These are phyloP conservation scores for Climacium dendroides DNA, from an alignment of 225 moss, liverwort and hornwort genomes.

Conservation along the genomic window DNA sequence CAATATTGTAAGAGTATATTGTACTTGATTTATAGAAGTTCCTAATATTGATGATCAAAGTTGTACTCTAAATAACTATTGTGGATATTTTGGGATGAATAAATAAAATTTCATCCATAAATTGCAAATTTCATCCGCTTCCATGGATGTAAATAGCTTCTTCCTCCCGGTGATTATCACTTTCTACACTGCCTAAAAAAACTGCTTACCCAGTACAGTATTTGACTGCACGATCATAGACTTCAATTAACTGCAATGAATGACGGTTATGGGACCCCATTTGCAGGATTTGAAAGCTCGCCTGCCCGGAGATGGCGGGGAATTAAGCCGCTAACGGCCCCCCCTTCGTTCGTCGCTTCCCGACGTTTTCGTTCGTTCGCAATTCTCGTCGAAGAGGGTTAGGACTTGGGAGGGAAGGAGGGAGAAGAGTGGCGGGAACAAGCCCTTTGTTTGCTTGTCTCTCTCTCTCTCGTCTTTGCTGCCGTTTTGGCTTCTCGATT, in stretches of 20 bases:
- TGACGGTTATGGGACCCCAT: neutral
- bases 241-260: neutral
- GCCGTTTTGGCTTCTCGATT: neutral
- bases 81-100: too few species aligned
- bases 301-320: neutral
- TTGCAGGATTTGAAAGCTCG: neutral
- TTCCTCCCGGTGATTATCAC: too few species aligned
- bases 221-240: neutral
- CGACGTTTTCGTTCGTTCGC: neutral
- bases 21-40: too few species aligned
- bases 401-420: neutral
- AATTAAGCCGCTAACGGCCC: neutral
- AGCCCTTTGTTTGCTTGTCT: neutral
- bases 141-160: too few species aligned
- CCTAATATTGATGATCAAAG: too few species aligned
- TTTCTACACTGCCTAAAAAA: too few species aligned
- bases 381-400: slow-evolving; percentile 2
- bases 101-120: too few species aligned
- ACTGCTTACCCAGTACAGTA: too few species aligned
- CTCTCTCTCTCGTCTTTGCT: neutral
- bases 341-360: neutral
- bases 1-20: too few species aligned
- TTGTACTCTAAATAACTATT: too few species aligned
- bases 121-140: too few species aligned
- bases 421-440: slow-evolving; percentile 14